Evolutionary conservation across 192 early-diverging fungal genomes (phyloP).

Genomic region (Backusella macrospora): DNA sequence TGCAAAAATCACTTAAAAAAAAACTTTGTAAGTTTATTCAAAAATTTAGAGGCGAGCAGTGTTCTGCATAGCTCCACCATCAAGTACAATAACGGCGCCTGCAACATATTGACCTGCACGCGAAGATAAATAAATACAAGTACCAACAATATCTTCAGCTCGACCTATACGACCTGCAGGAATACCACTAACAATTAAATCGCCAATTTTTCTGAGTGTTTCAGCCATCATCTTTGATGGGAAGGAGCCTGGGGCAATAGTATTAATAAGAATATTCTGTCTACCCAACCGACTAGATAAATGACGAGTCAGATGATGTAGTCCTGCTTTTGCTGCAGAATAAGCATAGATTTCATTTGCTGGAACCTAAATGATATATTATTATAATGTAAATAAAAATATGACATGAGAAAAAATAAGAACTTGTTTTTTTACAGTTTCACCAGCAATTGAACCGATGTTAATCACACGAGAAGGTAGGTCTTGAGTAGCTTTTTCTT

Average conservation of each 20-base stretch:
- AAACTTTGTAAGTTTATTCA: background rate
- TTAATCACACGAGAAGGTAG: slow-evolving; percentile 83
- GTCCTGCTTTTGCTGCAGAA: slow-evolving; percentile 77
- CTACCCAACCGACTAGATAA: slow-evolving; percentile 64
- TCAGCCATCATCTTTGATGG: slow-evolving; percentile 77
- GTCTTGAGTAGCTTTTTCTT: slow-evolving; percentile 50
- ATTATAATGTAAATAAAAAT: slow-evolving; percentile 9
- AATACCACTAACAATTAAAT: slow-evolving; percentile 54
- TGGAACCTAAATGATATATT: slow-evolving; percentile 22
- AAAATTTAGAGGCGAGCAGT: slow-evolving; percentile 17
- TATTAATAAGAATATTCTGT: slow-evolving; percentile 65
- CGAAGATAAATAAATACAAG: slow-evolving; percentile 78
- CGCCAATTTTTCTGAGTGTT: slow-evolving; percentile 53
- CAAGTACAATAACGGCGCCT: slow-evolving; percentile 35
- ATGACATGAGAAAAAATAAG: background rate
- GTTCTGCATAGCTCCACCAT: slow-evolving; percentile 32
- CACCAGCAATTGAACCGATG: slow-evolving; percentile 70
- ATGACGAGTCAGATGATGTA: slow-evolving; percentile 71
- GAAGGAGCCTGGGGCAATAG: slow-evolving; percentile 74
- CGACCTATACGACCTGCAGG: slow-evolving; percentile 80
- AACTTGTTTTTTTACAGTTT: too few relatives aligned
- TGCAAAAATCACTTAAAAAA: too few relatives aligned
- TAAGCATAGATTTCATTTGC: slow-evolving; percentile 68
- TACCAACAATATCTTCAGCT: slow-evolving; percentile 85
- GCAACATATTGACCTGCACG: slow-evolving; percentile 70